Conservation (phyloP, 129 eudicot species). For the Ambrosia artemisiifolia region DNA sequence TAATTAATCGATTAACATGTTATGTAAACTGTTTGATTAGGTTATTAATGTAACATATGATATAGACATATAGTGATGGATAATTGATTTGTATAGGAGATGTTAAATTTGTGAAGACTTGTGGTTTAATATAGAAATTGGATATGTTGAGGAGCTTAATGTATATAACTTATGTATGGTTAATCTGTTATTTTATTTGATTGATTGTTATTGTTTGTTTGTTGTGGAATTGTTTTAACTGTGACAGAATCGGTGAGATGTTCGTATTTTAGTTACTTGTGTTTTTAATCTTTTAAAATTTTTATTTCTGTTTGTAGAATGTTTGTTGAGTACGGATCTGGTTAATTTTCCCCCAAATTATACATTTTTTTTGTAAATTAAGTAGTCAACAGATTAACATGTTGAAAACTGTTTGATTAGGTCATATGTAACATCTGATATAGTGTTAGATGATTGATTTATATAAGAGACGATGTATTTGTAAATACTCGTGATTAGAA, state of each 20-base stretch:
- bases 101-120: too few relatives aligned
- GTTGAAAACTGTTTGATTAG: background rate
- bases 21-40: too few relatives aligned
- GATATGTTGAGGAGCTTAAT: too few relatives aligned
- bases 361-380: background rate
- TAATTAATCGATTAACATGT: too few relatives aligned
- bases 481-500: background rate
- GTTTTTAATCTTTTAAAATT: background rate
- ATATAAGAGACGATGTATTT: background rate
- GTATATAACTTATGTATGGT: too few relatives aligned
- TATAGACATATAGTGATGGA: too few relatives aligned
- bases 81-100: too few relatives aligned
- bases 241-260: background rate
- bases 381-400: background rate
- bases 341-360: background rate
- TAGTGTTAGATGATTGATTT: background rate
- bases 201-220: too few relatives aligned
- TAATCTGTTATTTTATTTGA: too few relatives aligned
- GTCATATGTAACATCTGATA: background rate
- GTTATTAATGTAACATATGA: too few relatives aligned
- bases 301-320: conserved; percentile 5
- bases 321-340: conserved; percentile 1
- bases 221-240: too few relatives aligned
- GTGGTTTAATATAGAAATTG: too few relatives aligned
- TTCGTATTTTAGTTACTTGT: background rate